Percentiles rank a stretch among this genome's conserved stretches.
phyloP scores from a whole-genome alignment of 2,329 filamentous ascomycete species.

The Colletotrichum higginsianum region DNA sequence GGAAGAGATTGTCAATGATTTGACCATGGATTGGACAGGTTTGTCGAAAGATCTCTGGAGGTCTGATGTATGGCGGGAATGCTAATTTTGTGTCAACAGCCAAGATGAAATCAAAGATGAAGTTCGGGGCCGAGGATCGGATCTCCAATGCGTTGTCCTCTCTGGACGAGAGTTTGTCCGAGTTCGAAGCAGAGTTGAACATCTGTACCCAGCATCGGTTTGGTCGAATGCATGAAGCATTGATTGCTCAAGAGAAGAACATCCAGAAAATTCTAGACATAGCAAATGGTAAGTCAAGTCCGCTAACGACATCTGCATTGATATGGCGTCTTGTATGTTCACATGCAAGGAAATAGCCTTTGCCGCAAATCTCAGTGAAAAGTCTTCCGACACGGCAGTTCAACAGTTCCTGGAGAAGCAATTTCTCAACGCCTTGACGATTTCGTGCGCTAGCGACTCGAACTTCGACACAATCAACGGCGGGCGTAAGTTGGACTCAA shows the following conservation, averaged over 20 bases:
- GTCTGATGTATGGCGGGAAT: background rate
- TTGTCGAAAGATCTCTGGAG: background rate
- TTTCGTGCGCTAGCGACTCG: background rate
- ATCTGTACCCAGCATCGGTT: background rate
- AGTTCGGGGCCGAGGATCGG: background rate
- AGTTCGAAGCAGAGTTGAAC: background rate
- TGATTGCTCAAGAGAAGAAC: no score
- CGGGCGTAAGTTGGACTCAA: background rate
- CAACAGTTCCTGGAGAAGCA: background rate
- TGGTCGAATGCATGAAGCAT: background rate
- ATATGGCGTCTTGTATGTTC: background rate
- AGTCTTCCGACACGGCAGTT: background rate
- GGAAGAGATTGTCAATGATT: background rate
- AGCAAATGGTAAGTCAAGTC: background rate
- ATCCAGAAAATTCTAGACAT: background rate
- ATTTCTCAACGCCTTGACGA: background rate
- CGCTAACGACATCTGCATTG: background rate
- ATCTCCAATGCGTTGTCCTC: background rate
- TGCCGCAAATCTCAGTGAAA: background rate
- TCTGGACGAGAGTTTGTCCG: background rate
- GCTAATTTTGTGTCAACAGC: background rate
- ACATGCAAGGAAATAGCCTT: background rate
- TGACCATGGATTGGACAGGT: background rate
- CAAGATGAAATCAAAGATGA: background rate
- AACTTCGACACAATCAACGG: background rate